These are phyloP conservation scores for Glycine soja DNA, from an alignment of 306 rosid genomes.

Conservation along the genomic window DNA sequence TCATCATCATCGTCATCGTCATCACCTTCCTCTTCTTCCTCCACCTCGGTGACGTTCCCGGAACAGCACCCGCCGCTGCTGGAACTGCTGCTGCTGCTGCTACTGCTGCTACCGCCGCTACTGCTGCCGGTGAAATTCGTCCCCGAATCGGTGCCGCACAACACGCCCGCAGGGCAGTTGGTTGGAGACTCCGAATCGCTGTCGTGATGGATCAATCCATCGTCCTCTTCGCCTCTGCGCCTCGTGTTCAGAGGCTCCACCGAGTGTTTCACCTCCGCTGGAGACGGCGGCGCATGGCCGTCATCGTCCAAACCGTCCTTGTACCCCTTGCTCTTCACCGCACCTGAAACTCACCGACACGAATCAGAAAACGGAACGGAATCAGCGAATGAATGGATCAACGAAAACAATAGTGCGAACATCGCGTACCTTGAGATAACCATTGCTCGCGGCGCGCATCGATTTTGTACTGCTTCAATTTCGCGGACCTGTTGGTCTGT, in stretches of 20 bases:
- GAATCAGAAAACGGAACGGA: conserved; percentile 39
- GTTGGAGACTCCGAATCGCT: conserved; percentile 72
- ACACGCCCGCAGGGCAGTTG: conserved; percentile 59
- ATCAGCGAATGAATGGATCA: conserved; percentile 20
- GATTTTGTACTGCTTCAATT: conserved; percentile 96
- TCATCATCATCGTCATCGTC: conserved; percentile 55
- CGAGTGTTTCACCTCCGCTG: conserved; percentile 28
- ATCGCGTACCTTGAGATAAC: conserved; percentile 80
- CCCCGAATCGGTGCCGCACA: conserved; percentile 76
- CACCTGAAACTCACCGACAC: conserved; percentile 56
- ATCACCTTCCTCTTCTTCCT: conserved; percentile 50
- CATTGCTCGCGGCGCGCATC: conserved; percentile 99
- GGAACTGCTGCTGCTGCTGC: conserved; percentile 61
- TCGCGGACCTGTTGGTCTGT: conserved; percentile 88
- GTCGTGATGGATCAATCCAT: conserved; percentile 60
- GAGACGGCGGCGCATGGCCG: conserved; percentile 41
- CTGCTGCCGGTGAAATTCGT: conserved; percentile 76
- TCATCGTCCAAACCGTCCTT: conserved; percentile 60
- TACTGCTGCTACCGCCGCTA: conserved; percentile 37
- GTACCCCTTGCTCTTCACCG: conserved; percentile 66
- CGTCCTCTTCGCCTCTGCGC: conserved; percentile 57
- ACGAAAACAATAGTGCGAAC: neutral
- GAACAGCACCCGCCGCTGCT: conserved; percentile 87
- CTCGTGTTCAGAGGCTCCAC: conserved; percentile 62
- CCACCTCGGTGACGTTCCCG: conserved; percentile 79